Base-by-base conservation (phyloP, 2,329 filamentous ascomycete species). In the Fusarium circinatum region DNA sequence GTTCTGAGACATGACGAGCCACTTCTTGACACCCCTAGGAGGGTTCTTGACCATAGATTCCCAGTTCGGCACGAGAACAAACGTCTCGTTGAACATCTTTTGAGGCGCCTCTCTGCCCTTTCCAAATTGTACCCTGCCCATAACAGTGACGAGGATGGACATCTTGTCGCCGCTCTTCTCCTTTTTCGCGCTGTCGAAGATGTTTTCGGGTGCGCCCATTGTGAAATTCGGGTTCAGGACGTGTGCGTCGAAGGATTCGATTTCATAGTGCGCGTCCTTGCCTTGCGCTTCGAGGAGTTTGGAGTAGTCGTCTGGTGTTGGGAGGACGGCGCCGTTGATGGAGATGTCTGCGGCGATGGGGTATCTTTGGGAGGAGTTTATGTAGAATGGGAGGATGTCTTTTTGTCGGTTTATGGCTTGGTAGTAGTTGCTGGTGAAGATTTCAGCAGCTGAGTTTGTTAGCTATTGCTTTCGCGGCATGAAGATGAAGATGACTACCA, bases 21-120 rank as follows among this genome's bases (percentile, higher is more conserved):
- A 93, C 75, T 86, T 85, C 78, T 87, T 88, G 60, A 86, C 77
- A 3, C 86, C 86, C 67, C 87, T 86, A 6, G 86, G 81, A 41
- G 88, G 86, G 71, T 89, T 90, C 62, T 84, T 83, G 9, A 83
- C 85, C 74, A 87, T 84, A 1, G 86, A 83, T 73, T 91, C 89
- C 89, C 90, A 88, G 82, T 94, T 94, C 13, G 95, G 94, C 42
- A 96, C 93, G 62, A 98, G 85, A 30, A 97, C 89, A 80, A 97
- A 92, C 2, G 89, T 92, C 81, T 98, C 95, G 78, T 90, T 92
- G 81, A 97, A 97, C 41, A 89, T 90, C 75, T 90, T 90, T 80
- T 90, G 88, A 20, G 88, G 88, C 20, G 89, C 88, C 36, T 91
- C 89, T 75, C 87, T 87, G 66, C 86, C 87, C 67, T 89, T 88